A percentile compares a stretch with the other conserved stretches of the same genome.
Conservation (phyloP, 768 basidiomycete species). For the Panaeolus papilionaceus region DNA sequence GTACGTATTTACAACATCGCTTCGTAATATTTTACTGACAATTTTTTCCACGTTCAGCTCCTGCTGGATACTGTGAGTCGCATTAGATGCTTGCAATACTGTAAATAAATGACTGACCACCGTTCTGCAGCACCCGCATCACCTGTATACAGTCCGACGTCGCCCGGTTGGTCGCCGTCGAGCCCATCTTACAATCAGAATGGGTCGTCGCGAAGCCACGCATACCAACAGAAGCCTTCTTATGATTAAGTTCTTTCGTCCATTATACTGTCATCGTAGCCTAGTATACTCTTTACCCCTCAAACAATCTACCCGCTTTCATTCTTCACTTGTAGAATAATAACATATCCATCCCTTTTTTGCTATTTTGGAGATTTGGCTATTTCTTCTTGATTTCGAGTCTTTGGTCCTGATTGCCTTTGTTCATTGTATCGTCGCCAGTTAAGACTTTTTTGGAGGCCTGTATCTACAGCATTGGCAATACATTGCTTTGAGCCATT, state of each 20-base stretch:
- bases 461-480: conserved; percentile 13
- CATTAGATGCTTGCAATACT: background rate
- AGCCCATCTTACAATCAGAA: conserved; percentile 77
- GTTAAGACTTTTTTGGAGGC: conserved; percentile 12
- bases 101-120: conserved; percentile 24
- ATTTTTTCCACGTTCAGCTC: conserved; percentile 37
- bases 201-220: conserved; percentile 44
- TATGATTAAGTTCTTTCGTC: conserved; percentile 47
- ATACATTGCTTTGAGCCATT: conserved; percentile 10
- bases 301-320: conserved; percentile 16
- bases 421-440: background rate
- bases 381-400: conserved; percentile 15
- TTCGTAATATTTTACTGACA: conserved; percentile 15
- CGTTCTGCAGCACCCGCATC: conserved; percentile 72
- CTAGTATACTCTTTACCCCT: conserved; percentile 21
- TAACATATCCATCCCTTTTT: conserved; percentile 21
- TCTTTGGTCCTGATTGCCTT: conserved; percentile 22
- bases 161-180: conserved; percentile 83
- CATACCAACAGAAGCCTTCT: conserved; percentile 57
- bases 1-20: conserved; percentile 50
- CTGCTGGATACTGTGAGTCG: conserved; percentile 79
- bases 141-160: conserved; percentile 86
- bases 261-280: conserved; percentile 16
- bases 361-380: conserved; percentile 16
- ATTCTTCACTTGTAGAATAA: conserved; percentile 15